A percentile compares a stretch with the other conserved stretches of the same genome.
Conservation (phyloP, 495 filamentous ascomycete genomes). For the Xylaria flabelliformis region DNA sequence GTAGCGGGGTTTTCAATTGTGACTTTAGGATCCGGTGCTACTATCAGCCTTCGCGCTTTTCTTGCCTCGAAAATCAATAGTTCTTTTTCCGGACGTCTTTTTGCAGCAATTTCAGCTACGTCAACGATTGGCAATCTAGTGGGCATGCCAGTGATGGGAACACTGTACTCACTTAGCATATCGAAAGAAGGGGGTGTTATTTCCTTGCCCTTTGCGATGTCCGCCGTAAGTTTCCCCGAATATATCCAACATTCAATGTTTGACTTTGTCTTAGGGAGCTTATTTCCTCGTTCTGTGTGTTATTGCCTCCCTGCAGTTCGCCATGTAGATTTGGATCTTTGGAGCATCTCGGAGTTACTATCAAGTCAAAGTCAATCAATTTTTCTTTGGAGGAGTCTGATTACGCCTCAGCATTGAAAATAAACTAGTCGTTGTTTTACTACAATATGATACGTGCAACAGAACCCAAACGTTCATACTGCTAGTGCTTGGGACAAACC, state of each 20-base stretch:
- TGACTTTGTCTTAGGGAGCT: constrained; percentile 4
- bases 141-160: constrained; percentile 15
- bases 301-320: background rate
- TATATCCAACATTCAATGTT: background rate
- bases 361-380: background rate
- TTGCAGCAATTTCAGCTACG: constrained; percentile 1
- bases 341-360: background rate
- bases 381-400: background rate
- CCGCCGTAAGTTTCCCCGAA: background rate
- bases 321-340: background rate
- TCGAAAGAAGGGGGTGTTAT: background rate
- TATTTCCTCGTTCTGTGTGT: constrained; percentile 7
- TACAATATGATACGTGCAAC: background rate
- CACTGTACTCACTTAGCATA: constrained; percentile 12
- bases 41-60: constrained; percentile 17
- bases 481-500: constrained; percentile 19
- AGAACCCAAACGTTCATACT: background rate
- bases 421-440: background rate
- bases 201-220: background rate
- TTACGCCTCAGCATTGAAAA: background rate
- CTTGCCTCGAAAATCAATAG: constrained; percentile 10
- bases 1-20: constrained; percentile 5
- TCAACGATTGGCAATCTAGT: constrained; percentile 17
- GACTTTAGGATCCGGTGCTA: constrained; percentile 12
- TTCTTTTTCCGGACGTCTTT: constrained; percentile 12